These are phyloP conservation scores for Penicillium coprophilum DNA, from an alignment of 495 filamentous ascomycete species.

Conservation along the genomic window DNA sequence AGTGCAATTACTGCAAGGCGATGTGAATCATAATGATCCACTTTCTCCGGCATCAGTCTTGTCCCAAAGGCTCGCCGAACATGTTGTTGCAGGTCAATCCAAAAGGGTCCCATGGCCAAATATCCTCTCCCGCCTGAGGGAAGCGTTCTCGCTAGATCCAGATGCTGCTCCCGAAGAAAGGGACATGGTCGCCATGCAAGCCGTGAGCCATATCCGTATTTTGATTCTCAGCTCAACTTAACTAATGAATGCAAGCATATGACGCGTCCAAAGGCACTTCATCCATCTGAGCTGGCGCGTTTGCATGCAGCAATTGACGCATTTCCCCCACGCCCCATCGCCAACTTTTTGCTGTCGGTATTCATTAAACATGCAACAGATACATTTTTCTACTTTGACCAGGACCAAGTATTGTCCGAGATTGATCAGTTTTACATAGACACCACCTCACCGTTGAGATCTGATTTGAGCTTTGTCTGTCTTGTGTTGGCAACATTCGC, in stretches of 20 bases:
- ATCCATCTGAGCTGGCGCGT: conserved; percentile 14
- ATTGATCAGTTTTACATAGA: conserved; percentile 23
- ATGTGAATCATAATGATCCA: conserved; percentile 1
- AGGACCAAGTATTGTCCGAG: conserved; percentile 20
- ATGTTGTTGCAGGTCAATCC: conserved; percentile 18
- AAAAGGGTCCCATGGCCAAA: conserved; percentile 20
- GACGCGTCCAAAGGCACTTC: conserved; percentile 11
- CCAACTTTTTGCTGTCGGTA: conserved; percentile 24
- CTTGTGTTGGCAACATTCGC: conserved; percentile 24
- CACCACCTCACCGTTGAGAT: conserved; percentile 12
- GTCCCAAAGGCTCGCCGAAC: conserved; percentile 18
- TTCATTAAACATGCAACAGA: conserved; percentile 27
- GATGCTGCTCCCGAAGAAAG: conserved; percentile 11
- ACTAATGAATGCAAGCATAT: conserved; percentile 13
- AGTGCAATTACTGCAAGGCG: not conserved
- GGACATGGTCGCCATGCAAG: conserved; percentile 20
- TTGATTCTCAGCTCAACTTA: not conserved
- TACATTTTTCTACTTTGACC: conserved; percentile 29
- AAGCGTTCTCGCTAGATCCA: conserved; percentile 22
- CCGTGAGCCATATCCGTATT: conserved; percentile 12
- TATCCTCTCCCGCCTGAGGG: conserved; percentile 21
- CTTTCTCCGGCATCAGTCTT: conserved; percentile 16
- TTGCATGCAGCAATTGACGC: conserved; percentile 14
- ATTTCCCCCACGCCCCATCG: conserved; percentile 23
- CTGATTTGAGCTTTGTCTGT: conserved; percentile 21